Evolutionary conservation across 345 rosid species (phyloP).

Genomic region (Hibiscus mutabilis): DNA sequence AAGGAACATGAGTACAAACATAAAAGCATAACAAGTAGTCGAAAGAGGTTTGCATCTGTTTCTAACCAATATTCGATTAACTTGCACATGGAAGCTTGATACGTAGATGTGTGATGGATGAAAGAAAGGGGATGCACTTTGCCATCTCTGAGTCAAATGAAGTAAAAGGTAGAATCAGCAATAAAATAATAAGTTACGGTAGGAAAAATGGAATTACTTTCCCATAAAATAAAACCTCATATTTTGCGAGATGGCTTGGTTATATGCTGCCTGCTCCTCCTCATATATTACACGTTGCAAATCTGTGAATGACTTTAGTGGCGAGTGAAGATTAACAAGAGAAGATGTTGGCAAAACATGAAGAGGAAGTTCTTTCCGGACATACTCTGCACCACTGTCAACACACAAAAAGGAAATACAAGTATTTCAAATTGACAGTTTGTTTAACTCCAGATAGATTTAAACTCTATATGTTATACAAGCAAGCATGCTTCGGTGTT

Average conservation of each 20-base stretch:
- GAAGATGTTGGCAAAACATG: constrained; percentile 65
- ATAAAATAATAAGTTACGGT: background rate
- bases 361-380: constrained; percentile 84
- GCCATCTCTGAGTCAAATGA: constrained; percentile 46
- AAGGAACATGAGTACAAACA: constrained; percentile 17
- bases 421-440: constrained; percentile 15
- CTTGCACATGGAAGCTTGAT: constrained; percentile 96
- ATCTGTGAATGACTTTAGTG: constrained; percentile 71
- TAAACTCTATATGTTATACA: background rate
- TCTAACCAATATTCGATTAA: constrained; percentile 91
- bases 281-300: constrained; percentile 80
- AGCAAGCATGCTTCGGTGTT: background rate
- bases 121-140: constrained; percentile 83
- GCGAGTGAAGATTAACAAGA: constrained; percentile 70
- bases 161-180: constrained; percentile 14
- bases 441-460: background rate
- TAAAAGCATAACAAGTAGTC: background rate
- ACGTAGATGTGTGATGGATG: constrained; percentile 90
- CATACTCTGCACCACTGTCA: constrained; percentile 75
- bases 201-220: constrained; percentile 3
- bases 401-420: constrained; percentile 19
- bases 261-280: constrained; percentile 81
- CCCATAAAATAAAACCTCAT: constrained; percentile 39
- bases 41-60: constrained; percentile 6
- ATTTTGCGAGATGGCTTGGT: constrained; percentile 68